These are phyloP conservation scores for Aurantiochytrium sp. DNA, from an alignment of 108 stramenopile species.

Conservation along the genomic window DNA sequence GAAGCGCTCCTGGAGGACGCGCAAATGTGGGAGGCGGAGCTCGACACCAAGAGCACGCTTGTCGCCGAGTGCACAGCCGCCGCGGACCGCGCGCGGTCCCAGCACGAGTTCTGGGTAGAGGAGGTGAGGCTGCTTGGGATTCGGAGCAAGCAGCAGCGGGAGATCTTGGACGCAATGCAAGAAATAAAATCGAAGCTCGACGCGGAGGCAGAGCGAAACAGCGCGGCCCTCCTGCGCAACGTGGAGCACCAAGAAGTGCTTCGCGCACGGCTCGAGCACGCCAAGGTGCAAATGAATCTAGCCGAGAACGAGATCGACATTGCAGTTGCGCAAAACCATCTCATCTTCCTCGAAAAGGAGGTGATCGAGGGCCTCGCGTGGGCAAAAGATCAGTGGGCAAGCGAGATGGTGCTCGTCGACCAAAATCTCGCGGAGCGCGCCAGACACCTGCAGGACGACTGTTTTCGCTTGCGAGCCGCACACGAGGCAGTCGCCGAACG, in stretches of 20 bases:
- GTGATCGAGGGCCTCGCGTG: neutral
- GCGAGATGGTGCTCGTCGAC: neutral
- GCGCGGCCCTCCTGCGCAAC: neutral
- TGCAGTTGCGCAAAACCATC: neutral
- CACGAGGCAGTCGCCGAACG: neutral
- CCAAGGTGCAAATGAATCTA: neutral
- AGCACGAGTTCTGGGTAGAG: neutral
- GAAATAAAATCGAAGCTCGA: neutral
- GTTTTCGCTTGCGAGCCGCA: neutral
- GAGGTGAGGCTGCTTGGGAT: neutral
- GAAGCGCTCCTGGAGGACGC: neutral
- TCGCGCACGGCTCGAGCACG: neutral
- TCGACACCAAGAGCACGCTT: neutral
- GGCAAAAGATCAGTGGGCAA: neutral
- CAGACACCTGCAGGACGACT: neutral
- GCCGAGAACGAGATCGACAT: slow-evolving; percentile 11
- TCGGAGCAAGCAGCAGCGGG: neutral
- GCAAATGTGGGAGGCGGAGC: neutral
- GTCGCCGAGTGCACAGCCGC: neutral
- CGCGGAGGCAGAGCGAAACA: neutral
- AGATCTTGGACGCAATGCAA: neutral
- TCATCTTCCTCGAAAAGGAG: neutral
- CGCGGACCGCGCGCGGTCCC: neutral
- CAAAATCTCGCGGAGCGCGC: neutral
- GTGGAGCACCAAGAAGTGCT: neutral